Evolutionary conservation across 345 rosid genomes (phyloP), one percentile per base, ranked within the genome.

Genomic region (Salix caprea): DNA sequence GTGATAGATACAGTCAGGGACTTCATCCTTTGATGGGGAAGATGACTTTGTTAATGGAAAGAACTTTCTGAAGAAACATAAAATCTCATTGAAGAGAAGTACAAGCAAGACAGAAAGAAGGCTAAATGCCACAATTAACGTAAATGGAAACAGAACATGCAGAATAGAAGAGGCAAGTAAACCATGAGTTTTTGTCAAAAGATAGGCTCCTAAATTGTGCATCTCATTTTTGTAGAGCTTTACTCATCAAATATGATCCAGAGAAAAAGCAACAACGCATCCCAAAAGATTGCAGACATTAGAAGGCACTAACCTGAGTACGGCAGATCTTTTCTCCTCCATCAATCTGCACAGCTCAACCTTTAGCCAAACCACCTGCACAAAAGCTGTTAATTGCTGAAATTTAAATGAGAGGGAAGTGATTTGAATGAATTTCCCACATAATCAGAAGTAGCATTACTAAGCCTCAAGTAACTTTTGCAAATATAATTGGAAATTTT

Each of bases 341-440:
- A 96, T 83, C 66, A 92, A 70, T 76, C 90, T 90, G 81, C 93
- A 93, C 73, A 93, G 82, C 86, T 92, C 98, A 77, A 91, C 96
- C 91, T 93, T 96, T 87, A 93, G 68, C 99, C 96, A 87, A 64
- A 83, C 88, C 70, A 89, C 96, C 99, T 96, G 91, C 89, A 82
- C 82, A 83, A 48, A 60, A 86, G 79, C 89, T 84, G 81, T 83
- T 79, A 85, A 79, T 79, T 65, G 78, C 81, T 86, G 91, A 88
- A 88, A 83, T 78, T 85, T 85, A 70, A 88, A 81, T 64, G 83
- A 84, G 77, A 80, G 84, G 82, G 78, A 44, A 32, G 46, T 58
- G 24, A 72, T 75, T 68, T 46, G 23, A 32, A 72, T 69, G 65
- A 56, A 44, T 74, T 69, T 48, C 4, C 61, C 58, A 68, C 52